A percentile compares a stretch with the other conserved stretches of the same genome.
Conservation (phyloP, 2,329 filamentous ascomycete genomes). For the Leptographium radiaticola region DNA sequence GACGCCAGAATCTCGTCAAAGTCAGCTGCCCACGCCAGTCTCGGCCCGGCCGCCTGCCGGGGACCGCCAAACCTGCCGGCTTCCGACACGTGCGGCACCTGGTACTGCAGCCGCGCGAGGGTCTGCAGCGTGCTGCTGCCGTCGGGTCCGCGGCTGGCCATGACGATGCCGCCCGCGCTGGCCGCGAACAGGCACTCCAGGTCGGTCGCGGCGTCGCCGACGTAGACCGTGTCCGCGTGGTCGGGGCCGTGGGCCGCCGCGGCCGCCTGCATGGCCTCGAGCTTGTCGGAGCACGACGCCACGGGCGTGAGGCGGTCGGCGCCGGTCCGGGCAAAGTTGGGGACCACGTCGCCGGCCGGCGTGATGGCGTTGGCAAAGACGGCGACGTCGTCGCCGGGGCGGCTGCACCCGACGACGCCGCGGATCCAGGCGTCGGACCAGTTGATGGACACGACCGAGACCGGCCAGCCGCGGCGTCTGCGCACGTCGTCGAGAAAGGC, state of each 20-base stretch:
- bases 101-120: constrained; percentile 23
- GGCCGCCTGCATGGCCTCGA: constrained; percentile 24
- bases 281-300: constrained; percentile 33
- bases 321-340: constrained; percentile 18
- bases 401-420: constrained; percentile 17
- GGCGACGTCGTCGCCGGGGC: constrained; percentile 9
- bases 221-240: constrained; percentile 26
- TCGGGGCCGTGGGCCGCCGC: constrained; percentile 7
- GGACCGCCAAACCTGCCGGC: background rate
- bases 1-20: constrained; percentile 27
- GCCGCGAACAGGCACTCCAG: constrained; percentile 33
- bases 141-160: constrained; percentile 20
- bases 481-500: constrained; percentile 15
- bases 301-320: constrained; percentile 11
- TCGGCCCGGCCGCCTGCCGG: background rate
- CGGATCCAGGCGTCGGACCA: constrained; percentile 17
- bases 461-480: constrained; percentile 20
- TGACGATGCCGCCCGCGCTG: constrained; percentile 28
- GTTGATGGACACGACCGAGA: constrained; percentile 35
- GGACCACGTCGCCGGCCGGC: constrained; percentile 25
- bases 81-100: constrained; percentile 23
- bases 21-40: constrained; percentile 28
- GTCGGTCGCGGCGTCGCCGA: constrained; percentile 46
- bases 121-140: constrained; percentile 21
- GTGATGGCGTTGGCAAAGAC: constrained; percentile 32